Conservation (phyloP, 305 asterid genomes). For the Fraxinus baroniana region DNA sequence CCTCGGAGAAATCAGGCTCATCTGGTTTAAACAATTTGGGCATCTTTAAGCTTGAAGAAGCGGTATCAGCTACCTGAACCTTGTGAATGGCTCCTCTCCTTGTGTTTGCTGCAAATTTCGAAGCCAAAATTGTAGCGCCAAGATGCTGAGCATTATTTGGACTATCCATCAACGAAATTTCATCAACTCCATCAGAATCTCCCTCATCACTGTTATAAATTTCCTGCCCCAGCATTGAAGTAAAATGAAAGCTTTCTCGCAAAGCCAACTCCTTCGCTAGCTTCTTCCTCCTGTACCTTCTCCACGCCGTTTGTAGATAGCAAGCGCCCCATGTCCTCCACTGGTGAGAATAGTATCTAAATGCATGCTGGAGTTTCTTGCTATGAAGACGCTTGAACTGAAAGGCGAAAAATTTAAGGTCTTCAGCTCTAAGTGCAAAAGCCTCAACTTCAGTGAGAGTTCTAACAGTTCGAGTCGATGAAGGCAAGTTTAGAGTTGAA, state of each 20-base stretch:
- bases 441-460: constrained; percentile 90
- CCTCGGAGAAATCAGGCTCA: constrained; percentile 81
- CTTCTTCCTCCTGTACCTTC: constrained; percentile 63
- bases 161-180: constrained; percentile 20
- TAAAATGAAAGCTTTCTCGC: constrained; percentile 44
- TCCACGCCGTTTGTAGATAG: constrained; percentile 72
- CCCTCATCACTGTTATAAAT: constrained; percentile 16
- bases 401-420: constrained; percentile 73
- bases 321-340: constrained; percentile 99
- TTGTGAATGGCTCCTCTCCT: constrained; percentile 53
- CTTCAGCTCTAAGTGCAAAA: constrained; percentile 82
- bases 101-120: constrained; percentile 73
- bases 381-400: constrained; percentile 91
- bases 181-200: constrained; percentile 6
- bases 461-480: constrained; percentile 76
- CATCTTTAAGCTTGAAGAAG: constrained; percentile 80
- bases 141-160: constrained; percentile 41
- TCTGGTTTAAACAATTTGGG: constrained; percentile 76
- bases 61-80: constrained; percentile 35
- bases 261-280: constrained; percentile 54
- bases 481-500: constrained; percentile 66
- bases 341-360: constrained; percentile 90
- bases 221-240: constrained; percentile 14
- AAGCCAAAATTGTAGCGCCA: constrained; percentile 71
- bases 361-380: constrained; percentile 92